Percentiles rank a stretch among this genome's conserved stretches.
Evolutionary conservation across 352 stramenopile genomes (phyloP).

Genomic region (Phytophthora crassamura): DNA sequence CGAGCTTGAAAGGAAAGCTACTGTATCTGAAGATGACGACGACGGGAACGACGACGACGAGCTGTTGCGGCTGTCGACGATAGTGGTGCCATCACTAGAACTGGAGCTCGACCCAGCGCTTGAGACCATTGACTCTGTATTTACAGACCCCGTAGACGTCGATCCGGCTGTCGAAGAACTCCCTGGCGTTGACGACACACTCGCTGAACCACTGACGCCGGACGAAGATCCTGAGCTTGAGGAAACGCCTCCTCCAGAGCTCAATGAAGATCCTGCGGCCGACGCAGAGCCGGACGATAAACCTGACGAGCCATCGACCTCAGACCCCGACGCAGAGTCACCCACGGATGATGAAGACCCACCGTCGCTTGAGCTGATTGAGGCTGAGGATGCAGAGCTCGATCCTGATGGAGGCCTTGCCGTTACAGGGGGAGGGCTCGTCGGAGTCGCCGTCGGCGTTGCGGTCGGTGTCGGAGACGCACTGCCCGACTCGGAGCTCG

Average conservation of each 20-base stretch:
- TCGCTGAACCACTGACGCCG: slow-evolving; percentile 1
- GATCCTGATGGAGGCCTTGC: neutral
- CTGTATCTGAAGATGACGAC: slow-evolving; percentile 19
- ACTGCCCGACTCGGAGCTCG: slow-evolving; percentile 9
- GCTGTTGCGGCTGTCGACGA: slow-evolving; percentile 8
- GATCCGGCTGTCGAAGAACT: slow-evolving; percentile 9
- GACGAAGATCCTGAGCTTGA: slow-evolving; percentile 8
- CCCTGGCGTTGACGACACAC: slow-evolving; percentile 4
- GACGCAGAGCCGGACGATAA: slow-evolving; percentile 8
- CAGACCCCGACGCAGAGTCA: slow-evolving; percentile 11
- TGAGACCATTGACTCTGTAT: neutral
- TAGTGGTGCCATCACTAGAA: slow-evolving; percentile 3
- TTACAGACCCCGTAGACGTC: neutral
- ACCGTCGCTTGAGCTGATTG: neutral
- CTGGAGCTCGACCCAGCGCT: slow-evolving; percentile 8
- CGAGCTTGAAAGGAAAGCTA: slow-evolving; percentile 23
- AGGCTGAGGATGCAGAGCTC: slow-evolving; percentile 4
- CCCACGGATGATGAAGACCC: slow-evolving; percentile 1
- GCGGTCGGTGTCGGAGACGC: slow-evolving; percentile 1
- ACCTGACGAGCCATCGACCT: slow-evolving; percentile 7
- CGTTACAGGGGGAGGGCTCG: no score
- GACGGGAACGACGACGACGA: slow-evolving; percentile 1
- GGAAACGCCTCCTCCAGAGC: neutral
- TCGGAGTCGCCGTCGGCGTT: no score
- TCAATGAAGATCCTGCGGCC: slow-evolving; percentile 1